Conservation (phyloP, 2,329 filamentous ascomycete genomes). For the Conoideocrella luteorostrata region DNA sequence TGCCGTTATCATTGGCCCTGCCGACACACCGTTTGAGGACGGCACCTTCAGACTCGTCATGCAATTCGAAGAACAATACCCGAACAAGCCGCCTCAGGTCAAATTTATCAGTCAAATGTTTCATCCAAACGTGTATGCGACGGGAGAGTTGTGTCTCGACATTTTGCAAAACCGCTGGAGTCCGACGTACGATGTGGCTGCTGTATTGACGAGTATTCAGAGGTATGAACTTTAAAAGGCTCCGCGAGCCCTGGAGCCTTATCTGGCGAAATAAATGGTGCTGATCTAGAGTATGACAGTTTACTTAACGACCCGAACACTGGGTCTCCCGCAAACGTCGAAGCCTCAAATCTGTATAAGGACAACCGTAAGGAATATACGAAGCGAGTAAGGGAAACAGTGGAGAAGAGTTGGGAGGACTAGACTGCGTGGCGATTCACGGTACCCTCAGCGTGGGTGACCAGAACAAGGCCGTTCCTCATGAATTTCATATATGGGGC, state of each 20-base stretch:
- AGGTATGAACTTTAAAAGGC: constrained; percentile 49
- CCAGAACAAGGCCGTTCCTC: background rate
- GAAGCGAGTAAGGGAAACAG: constrained; percentile 90
- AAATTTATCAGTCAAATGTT: constrained; percentile 99
- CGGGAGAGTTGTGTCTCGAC: constrained; percentile 91
- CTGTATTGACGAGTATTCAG: constrained; percentile 94
- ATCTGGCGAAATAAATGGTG: too few relatives aligned
- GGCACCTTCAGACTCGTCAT: constrained; percentile 96
- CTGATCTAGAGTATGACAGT: constrained; percentile 40
- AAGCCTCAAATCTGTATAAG: constrained; percentile 97
- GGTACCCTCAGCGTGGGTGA: background rate
- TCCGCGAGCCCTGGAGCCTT: background rate
- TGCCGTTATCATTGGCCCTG: constrained; percentile 93
- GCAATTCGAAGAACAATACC: constrained; percentile 98
- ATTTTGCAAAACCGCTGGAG: constrained; percentile 98
- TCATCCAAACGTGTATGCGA: constrained; percentile 96
- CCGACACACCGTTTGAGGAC: constrained; percentile 96
- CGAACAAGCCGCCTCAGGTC: constrained; percentile 94
- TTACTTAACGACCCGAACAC: constrained; percentile 97
- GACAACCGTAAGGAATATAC: constrained; percentile 96
- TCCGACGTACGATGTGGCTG: constrained; percentile 96
- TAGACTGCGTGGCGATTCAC: constrained; percentile 32
- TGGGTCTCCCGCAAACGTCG: constrained; percentile 95
- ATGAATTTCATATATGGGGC: background rate
- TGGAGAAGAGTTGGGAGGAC: constrained; percentile 99